Evolutionary conservation across 768 basidiomycete genomes (phyloP).

Genomic region (Hygrophorus pudorinus): DNA sequence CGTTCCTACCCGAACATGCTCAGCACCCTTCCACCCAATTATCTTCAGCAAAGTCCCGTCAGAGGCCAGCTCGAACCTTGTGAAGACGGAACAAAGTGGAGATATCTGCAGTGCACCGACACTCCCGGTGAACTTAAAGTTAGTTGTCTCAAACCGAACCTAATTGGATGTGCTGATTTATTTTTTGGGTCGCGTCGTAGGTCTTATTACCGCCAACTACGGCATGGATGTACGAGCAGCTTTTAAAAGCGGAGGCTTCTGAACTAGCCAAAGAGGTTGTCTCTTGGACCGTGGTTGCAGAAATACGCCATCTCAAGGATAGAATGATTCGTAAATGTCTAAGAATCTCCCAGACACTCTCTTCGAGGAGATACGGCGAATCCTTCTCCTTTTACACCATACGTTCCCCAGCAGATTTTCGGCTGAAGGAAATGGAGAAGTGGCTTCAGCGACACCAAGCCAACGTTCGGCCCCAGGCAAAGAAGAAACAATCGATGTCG

Average conservation of each 20-base stretch:
- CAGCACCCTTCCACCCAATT: slow-evolving; percentile 28
- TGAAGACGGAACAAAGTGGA: slow-evolving; percentile 52
- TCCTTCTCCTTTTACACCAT: slow-evolving; percentile 51
- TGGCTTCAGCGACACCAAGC: slow-evolving; percentile 55
- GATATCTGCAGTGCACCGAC: slow-evolving; percentile 69
- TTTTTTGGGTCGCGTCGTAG: slow-evolving; percentile 22
- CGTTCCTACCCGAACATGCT: no score
- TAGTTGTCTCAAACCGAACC: slow-evolving; percentile 4
- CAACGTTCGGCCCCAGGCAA: slow-evolving; percentile 15
- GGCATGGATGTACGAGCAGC: slow-evolving; percentile 52
- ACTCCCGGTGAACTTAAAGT: slow-evolving; percentile 71
- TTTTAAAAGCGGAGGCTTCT: slow-evolving; percentile 49
- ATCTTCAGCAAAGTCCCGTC: slow-evolving; percentile 54
- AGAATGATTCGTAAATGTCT: slow-evolving; percentile 76
- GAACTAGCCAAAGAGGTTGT: slow-evolving; percentile 53
- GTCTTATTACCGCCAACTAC: slow-evolving; percentile 62
- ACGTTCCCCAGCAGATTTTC: slow-evolving; percentile 62
- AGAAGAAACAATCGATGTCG: slow-evolving; percentile 5
- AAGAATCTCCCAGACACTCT: slow-evolving; percentile 41
- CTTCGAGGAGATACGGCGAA: slow-evolving; percentile 26
- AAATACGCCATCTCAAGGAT: slow-evolving; percentile 72
- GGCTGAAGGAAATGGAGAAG: slow-evolving; percentile 70
- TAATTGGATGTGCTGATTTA: background rate
- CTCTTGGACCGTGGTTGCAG: slow-evolving; percentile 60
- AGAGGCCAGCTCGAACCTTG: slow-evolving; percentile 69